phyloP scores from a whole-genome alignment of 2,329 filamentous ascomycete species.

The Daldinia sp. region DNA sequence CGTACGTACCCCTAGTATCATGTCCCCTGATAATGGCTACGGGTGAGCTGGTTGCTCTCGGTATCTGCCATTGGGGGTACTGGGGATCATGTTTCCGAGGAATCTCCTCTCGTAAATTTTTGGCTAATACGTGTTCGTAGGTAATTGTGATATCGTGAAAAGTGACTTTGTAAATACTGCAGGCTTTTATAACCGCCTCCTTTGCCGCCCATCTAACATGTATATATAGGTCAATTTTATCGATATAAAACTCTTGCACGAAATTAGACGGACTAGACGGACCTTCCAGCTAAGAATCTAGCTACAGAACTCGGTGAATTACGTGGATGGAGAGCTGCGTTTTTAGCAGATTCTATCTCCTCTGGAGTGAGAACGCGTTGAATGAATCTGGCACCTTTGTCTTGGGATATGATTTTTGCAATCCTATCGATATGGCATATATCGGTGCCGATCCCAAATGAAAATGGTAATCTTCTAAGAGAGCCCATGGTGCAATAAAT shows the following conservation, averaged over 20 bases:
- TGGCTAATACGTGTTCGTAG: neutral
- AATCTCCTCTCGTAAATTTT: neutral
- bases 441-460: conserved; percentile 78
- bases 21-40: conserved; percentile 53
- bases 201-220: conserved; percentile 71
- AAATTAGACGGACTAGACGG: conserved; percentile 37
- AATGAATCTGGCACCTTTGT: conserved; percentile 55
- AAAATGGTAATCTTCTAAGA: conserved; percentile 64
- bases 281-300: conserved; percentile 57
- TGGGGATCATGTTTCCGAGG: too few relatives aligned
- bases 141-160: conserved; percentile 68
- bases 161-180: conserved; percentile 64
- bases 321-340: too few relatives aligned
- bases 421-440: conserved; percentile 77
- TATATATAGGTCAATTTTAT: neutral
- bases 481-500: conserved; percentile 10
- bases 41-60: conserved; percentile 49
- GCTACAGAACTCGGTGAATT: too few relatives aligned
- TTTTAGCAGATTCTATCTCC: conserved; percentile 47
- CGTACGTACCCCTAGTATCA: conserved; percentile 58
- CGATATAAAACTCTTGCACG: neutral
- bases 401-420: conserved; percentile 60
- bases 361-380: conserved; percentile 56
- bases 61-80: too few relatives aligned
- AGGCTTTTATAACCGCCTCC: conserved; percentile 78